Conservation (phyloP, 306 rosid genomes). For the Citrullus colocynthis region DNA sequence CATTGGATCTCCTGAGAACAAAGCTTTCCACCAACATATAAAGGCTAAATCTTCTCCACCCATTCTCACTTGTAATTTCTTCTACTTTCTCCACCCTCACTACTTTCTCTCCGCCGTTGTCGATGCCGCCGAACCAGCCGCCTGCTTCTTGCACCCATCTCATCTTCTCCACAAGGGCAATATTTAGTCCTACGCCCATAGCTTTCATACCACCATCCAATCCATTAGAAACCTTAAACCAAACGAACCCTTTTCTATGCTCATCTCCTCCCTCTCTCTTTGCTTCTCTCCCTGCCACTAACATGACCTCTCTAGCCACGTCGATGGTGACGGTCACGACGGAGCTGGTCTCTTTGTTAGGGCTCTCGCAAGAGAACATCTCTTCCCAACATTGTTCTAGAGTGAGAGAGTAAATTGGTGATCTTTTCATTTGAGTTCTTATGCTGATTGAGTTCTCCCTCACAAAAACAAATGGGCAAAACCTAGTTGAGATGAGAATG, state of each 20-base stretch:
- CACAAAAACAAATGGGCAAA: conserved; percentile 58
- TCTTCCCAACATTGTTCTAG: conserved; percentile 83
- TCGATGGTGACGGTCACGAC: conserved; percentile 30
- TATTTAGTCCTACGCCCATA: conserved; percentile 41
- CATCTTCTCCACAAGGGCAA: conserved; percentile 48
- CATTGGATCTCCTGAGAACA: conserved; percentile 2
- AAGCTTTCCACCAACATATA: conserved; percentile 14
- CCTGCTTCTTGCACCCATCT: conserved; percentile 66
- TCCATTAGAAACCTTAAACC: conserved; percentile 36
- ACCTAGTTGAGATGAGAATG: conserved; percentile 2
- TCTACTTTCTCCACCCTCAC: conserved; percentile 36
- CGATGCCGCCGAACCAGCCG: conserved; percentile 50
- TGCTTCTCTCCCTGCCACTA: conserved; percentile 41
- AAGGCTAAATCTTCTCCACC: conserved; percentile 6
- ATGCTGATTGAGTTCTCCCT: conserved; percentile 27
- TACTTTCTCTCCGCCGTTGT: conserved; percentile 18
- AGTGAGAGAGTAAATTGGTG: conserved; percentile 43
- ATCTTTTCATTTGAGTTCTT: conserved; percentile 48
- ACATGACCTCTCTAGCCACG: conserved; percentile 47
- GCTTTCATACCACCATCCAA: conserved; percentile 17
- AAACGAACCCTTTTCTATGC: conserved; percentile 30
- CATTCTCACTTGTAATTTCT: conserved; percentile 22
- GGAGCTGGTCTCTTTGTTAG: conserved; percentile 10
- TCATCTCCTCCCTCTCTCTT: conserved; percentile 23
- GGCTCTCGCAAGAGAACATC: conserved; percentile 40